Evolutionary conservation across 257 asterid genomes (phyloP), one percentile per base, ranked within the genome.

Genomic region (Nicotiana sylvestris): DNA sequence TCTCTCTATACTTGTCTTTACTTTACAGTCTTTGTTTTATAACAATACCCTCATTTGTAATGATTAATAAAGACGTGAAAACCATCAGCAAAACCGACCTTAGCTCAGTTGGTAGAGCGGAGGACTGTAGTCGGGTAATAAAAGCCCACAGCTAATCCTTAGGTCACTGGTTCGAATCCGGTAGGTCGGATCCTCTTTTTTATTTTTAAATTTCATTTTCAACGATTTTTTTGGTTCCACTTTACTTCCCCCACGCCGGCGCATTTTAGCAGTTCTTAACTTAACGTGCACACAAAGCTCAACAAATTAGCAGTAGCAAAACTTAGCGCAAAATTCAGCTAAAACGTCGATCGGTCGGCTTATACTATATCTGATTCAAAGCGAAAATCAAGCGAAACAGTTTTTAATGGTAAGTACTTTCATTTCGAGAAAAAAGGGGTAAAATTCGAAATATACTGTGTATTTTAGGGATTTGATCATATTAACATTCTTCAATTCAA

Each of bases 81-180:
- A 1, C 1, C 0, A 0, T 39, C 2, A 39, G 9, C 15, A 21
- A 13, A 27, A 25, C 80, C 80, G 80, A 76, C 80, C 64, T 51
- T 76, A 76, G 80, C 80, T 76, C 64, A 76, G 80, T 76, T 76
- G 80, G 65, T 51, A 76, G 80, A 76, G 80, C 64, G 80, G 80
- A 76, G 62, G 65, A 76, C 80, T 76, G 80, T 76, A 76, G 80
- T 76, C 27, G 62, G 80, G 37, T 21, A 1, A 1, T 2, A 3
- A 21, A 18, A 69, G 15, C 77, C 77, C 77, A 43, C 78, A 72
- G 78, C 0, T 70, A 6, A 74, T 76, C 64, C 61, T 51, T 76
- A 76, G 80, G 80, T 76, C 80, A 27, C 80, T 51, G 80, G 46
- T 76, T 76, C 64, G 64, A 76, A 76, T 76, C 80, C 62, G 80